Percentiles rank a stretch among this genome's conserved stretches.
Conservation (phyloP, 1,284 basidiomycete genomes). For the Cryptococcus wingfieldii region DNA sequence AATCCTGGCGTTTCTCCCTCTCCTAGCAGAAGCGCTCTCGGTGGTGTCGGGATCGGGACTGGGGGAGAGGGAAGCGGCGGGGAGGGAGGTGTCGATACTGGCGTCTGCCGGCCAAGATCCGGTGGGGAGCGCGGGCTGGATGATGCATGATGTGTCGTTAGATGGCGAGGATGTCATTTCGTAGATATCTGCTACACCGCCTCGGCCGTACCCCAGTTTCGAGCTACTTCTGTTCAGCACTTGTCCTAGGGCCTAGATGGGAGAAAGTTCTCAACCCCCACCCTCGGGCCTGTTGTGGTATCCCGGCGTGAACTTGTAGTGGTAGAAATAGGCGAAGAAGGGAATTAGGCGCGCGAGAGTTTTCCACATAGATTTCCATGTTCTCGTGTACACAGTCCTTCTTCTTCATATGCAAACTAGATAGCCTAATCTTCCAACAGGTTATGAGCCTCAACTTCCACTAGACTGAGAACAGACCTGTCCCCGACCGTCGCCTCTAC, state of each 20-base stretch:
- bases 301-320: no score
- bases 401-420: no score
- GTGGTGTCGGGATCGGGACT: slow-evolving; percentile 1
- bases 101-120: slow-evolving; percentile 26
- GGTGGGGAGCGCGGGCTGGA: slow-evolving; percentile 9
- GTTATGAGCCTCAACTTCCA: no score
- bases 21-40: slow-evolving; percentile 27
- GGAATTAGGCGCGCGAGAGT: no score
- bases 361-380: no score
- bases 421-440: no score
- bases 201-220: slow-evolving; percentile 25
- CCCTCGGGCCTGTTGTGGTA: no score
- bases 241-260: neutral
- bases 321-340: no score
- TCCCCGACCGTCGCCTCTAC: no score
- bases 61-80: slow-evolving; percentile 15
- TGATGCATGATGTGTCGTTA: slow-evolving; percentile 11
- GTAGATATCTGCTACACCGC: slow-evolving; percentile 30
- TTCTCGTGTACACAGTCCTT: no score
- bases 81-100: slow-evolving; percentile 19
- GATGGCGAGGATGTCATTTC: slow-evolving; percentile 9
- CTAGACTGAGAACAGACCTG: no score
- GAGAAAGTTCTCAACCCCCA: no score
- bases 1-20: slow-evolving; percentile 24
- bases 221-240: slow-evolving; percentile 3